Base-by-base conservation (phyloP, 2,329 filamentous ascomycete species). In the Alternaria angustiovoidea region DNA sequence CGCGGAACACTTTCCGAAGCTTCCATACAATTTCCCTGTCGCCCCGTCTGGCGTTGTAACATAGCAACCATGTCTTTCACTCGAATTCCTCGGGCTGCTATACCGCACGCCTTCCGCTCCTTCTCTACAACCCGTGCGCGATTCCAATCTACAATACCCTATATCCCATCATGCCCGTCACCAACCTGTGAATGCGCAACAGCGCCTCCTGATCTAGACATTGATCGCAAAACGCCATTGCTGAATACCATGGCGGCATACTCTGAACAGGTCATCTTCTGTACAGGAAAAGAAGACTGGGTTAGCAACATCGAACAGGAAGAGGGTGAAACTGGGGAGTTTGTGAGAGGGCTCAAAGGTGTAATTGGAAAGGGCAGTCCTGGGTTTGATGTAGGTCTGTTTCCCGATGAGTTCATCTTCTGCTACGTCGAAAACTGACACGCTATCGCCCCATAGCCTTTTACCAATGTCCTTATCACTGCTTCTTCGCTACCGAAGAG, bases 241-340 rank as follows among this genome's bases (percentile, higher is more conserved):
- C 89, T 91, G 73, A 91, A 91, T 12, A 90, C 91, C 6, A 94
- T 97, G 80, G 84, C 90, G 2, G 82, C 85, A 1, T 96, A 97
- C 75, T 84, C 88, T 1, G 90, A 96, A 78, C 93, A 97, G 69
- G 86, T 97, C 4, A 79, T 98, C 9, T 84, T 97, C 14, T 94
- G 91, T 63, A 96, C 93, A 0, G 93, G 92, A 5, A 87, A 88
- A 62, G 81, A 85, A 30, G 91, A 96, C 79, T 97, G 94, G 94
- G 83, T 85, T 28, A 94, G 91, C 72, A 87, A 87, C 58, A 96
- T 97, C 63, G 93, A 96, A 75, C 89, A 96, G 46, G 93, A 96
- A 61, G 87, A 89, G 16, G 75, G 79, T 34, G 75, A 80, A 3
- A 75, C 71, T 5, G 75, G 82, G 26, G 79, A 78, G 14, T 83